Evolutionary conservation across 768 basidiomycete species (phyloP), one percentile per base, ranked within the genome.

Genomic region (Crepidotus variabilis): DNA sequence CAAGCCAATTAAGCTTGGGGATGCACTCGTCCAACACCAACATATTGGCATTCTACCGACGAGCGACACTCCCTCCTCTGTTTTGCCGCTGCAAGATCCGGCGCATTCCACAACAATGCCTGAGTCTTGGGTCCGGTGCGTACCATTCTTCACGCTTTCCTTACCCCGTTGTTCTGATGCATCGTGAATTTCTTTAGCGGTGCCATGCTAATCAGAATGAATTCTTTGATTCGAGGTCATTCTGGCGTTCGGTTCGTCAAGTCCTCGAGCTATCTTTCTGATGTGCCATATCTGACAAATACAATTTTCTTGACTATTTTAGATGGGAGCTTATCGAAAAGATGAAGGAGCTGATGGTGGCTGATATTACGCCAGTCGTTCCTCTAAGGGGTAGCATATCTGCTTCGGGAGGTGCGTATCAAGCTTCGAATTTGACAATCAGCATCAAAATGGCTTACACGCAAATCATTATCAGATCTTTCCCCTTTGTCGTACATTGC

Each of bases 151-250:
- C 18, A 60, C 54, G 16, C 63, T 68, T 1, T 73, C 69, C 62
- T 3, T 28, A 23, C 43, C 47, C 63, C 69, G 18, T 68, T 74
- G 75, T 70, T 73, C 77, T 22, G 71, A 73, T 57, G 60, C 72
- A 18, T 74, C 74, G 69, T 4, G 28, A 21, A 28, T 28, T 34
- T 48, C 13, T 71, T 72, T 28, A 84, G 87, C 23, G 89, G 86
- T 35, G 88, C 89, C 0, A 90, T 92, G 61, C 69, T 89, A 22
- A 78, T 92, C 59, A 84, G 90, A 60, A 86, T 88, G 80, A 92
- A 92, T 68, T 89, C 88, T 0, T 80, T 92, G 51, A 85, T 90
- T 62, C 84, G 90, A 39, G 90, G 88, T 0, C 90, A 92, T 69
- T 90, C 88, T 22, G 89, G 86, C 43, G 81, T 91, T n/a, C 80